These are phyloP conservation scores for Paecilomyces sp. DNA, from an alignment of 2,329 filamentous ascomycete genomes.

Conservation along the genomic window DNA sequence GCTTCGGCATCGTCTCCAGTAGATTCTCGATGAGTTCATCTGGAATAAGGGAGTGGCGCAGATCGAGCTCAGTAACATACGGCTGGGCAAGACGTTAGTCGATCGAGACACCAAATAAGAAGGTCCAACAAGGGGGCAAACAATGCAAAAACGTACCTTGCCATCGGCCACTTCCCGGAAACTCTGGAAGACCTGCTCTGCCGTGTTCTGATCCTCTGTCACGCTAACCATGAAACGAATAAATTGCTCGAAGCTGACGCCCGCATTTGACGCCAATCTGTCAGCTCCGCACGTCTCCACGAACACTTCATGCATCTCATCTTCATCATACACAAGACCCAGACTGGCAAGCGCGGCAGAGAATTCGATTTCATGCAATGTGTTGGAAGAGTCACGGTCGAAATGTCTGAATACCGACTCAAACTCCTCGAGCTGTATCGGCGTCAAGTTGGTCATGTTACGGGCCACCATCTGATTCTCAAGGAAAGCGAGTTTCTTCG, in stretches of 20 bases:
- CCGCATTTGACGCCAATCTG: slow-evolving; percentile 52
- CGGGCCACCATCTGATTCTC: slow-evolving; percentile 98
- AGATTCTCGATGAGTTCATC: slow-evolving; percentile 96
- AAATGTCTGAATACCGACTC: slow-evolving; percentile 98
- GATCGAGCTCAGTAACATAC: slow-evolving; percentile 95
- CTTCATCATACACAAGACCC: slow-evolving; percentile 90
- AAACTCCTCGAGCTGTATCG: slow-evolving; percentile 96
- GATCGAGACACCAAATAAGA: neutral
- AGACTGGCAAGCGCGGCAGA: slow-evolving; percentile 91
- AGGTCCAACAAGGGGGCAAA: neutral
- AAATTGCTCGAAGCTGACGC: slow-evolving; percentile 96
- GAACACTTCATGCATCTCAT: slow-evolving; percentile 97
- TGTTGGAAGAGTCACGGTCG: slow-evolving; percentile 86
- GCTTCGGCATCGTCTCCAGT: slow-evolving; percentile 74
- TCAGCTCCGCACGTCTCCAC: slow-evolving; percentile 64
- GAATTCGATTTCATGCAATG: slow-evolving; percentile 87
- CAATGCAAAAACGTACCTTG: slow-evolving; percentile 50
- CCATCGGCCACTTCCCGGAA: slow-evolving; percentile 97
- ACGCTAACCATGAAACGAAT: slow-evolving; percentile 99
- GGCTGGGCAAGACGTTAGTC: slow-evolving; percentile 42
- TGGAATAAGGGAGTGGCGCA: slow-evolving; percentile 88
- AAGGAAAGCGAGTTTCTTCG: slow-evolving; percentile 92
- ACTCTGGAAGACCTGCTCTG: slow-evolving; percentile 95
- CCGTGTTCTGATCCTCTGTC: slow-evolving; percentile 97
- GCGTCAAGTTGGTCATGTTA: slow-evolving; percentile 97